Evolutionary conservation across 179 eudicot species (phyloP).

Genomic region (Pouteria campechiana): DNA sequence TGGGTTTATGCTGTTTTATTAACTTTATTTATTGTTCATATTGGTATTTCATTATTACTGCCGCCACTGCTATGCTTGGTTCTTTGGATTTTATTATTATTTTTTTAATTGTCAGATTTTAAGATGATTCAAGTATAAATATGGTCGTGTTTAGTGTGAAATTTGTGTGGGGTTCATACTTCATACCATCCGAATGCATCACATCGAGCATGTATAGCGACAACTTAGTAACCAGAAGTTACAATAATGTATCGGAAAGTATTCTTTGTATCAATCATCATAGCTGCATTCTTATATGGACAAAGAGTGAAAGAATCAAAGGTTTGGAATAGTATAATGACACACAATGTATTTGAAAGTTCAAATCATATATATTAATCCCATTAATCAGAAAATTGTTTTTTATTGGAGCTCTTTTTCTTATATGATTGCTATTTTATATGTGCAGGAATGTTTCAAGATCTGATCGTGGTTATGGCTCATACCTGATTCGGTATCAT

Average conservation of each 20-base stretch:
- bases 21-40: neutral
- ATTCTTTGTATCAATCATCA: neutral
- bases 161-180: too few relatives aligned
- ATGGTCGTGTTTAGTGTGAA: too few relatives aligned
- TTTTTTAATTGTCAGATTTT: neutral
- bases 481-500: constrained; percentile 49
- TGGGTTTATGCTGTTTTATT: too few relatives aligned
- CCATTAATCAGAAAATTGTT: neutral
- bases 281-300: neutral
- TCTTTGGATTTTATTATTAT: neutral
- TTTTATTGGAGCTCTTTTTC: neutral
- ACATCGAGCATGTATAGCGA: too few relatives aligned
- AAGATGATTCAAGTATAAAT: too few relatives aligned
- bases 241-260: neutral
- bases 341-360: too few relatives aligned
- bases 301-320: too few relatives aligned
- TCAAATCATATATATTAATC: too few relatives aligned
- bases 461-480: constrained; percentile 18
- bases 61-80: neutral
- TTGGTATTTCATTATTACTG: neutral
- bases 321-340: too few relatives aligned
- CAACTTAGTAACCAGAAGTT: too few relatives aligned
- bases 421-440: constrained; percentile 2
- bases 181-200: too few relatives aligned
- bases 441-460: constrained; percentile 49